These are phyloP conservation scores for Saturnispora sanitii DNA, from an alignment of 805 yeast species.

Conservation along the genomic window DNA sequence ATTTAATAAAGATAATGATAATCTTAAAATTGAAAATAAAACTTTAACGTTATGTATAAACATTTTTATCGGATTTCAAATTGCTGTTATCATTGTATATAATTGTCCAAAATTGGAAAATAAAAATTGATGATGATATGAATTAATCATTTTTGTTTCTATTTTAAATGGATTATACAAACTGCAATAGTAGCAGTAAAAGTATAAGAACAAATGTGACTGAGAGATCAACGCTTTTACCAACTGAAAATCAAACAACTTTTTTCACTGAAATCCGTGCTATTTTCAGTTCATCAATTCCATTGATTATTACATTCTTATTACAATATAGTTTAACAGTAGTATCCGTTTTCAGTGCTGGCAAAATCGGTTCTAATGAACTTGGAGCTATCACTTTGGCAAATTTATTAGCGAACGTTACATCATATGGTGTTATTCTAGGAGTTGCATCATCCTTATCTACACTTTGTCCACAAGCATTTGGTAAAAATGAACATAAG, in stretches of 20 bases:
- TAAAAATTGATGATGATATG: too few relatives aligned
- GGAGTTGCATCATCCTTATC: constrained; percentile 51
- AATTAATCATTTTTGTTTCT: too few relatives aligned
- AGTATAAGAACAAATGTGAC: too few relatives aligned
- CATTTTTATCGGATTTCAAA: too few relatives aligned
- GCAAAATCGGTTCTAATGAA: constrained; percentile 50
- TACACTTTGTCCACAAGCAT: constrained; percentile 52
- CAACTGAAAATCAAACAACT: background rate
- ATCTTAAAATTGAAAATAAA: too few relatives aligned
- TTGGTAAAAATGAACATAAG: constrained; percentile 42
- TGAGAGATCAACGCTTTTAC: too few relatives aligned
- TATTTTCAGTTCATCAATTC: constrained; percentile 30
- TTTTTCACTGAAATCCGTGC: constrained; percentile 7
- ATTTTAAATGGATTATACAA: too few relatives aligned
- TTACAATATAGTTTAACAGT: constrained; percentile 45
- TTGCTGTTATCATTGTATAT: too few relatives aligned
- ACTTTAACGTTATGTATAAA: too few relatives aligned
- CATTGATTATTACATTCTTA: constrained; percentile 44
- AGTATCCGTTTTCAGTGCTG: constrained; percentile 45
- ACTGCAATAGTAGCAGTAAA: too few relatives aligned
- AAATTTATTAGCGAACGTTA: constrained; percentile 45
- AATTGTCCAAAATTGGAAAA: too few relatives aligned
- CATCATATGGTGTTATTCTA: constrained; percentile 46
- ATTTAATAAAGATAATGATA: too few relatives aligned
- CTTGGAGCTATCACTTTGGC: constrained; percentile 52